Evolutionary conservation across 164 flowering plant genomes (phyloP).

Genomic region (Echeveria elegans): DNA sequence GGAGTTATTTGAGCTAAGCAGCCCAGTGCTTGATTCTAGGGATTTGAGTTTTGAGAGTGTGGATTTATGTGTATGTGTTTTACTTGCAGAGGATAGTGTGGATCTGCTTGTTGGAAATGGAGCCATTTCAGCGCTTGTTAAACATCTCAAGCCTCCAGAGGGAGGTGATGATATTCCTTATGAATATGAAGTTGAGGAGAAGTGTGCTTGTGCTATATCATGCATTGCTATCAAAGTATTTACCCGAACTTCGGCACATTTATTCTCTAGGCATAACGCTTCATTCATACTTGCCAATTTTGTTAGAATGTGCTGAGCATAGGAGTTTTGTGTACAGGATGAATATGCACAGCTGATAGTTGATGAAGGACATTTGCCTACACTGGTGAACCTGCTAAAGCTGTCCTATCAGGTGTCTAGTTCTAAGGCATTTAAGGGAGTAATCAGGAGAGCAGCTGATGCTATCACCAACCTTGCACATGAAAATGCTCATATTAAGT

Average conservation of each 20-base stretch:
- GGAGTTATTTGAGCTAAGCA: background rate
- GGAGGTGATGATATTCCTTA: background rate
- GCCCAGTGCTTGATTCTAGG: background rate
- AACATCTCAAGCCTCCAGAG: background rate
- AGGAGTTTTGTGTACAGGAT: background rate
- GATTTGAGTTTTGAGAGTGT: background rate
- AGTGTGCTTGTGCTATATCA: background rate
- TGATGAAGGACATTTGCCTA: conserved; percentile 77
- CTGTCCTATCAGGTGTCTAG: conserved; percentile 24
- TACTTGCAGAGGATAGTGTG: conserved; percentile 5
- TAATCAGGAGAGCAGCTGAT: conserved; percentile 41
- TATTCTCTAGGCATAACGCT: background rate
- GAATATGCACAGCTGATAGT: conserved; percentile 19
- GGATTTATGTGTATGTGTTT: background rate
- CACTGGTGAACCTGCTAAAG: conserved; percentile 56
- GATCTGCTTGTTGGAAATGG: background rate
- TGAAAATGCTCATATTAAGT: conserved; percentile 67
- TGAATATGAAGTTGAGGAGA: conserved; percentile 6
- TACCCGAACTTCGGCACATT: background rate
- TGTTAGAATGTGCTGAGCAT: background rate
- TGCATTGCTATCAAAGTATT: conserved; percentile 3
- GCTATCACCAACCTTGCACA: conserved; percentile 85
- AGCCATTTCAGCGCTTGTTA: background rate
- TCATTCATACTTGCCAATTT: background rate
- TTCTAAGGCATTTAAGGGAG: background rate